Base-by-base conservation (phyloP, 2,329 filamentous ascomycete species). In the Aspergillus luchuensis region DNA sequence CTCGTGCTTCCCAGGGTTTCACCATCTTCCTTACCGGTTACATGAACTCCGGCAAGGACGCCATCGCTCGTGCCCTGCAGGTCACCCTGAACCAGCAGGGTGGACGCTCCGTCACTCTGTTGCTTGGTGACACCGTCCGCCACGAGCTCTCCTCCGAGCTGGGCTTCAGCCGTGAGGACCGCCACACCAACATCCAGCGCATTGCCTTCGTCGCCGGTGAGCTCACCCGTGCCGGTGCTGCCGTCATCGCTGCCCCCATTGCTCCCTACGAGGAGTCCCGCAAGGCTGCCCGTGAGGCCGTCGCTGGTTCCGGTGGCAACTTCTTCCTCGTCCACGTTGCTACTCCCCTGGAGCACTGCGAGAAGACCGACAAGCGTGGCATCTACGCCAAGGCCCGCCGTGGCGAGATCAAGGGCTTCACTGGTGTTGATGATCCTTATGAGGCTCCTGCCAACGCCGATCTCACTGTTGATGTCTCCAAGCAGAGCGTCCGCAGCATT, bases 51-150 rank as follows among this genome's bases (percentile, higher is more conserved):
- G 95, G 95, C 80, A 99, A 99, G 84, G 94, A 98, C 79, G 91
- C 95, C 76, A 91, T 99, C 70, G 95, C 92, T 56, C 91, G 95
- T 70, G 95, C 95, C 45, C 86, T 99, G 63, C 95, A 99, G 81
- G 92, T 97, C 60, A 98, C 94, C 0, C 87, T 99, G 66, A 98
- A 98, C 86, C 94, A 99, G 84, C 93, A 97, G 81, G 93, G 94
- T 67, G 95, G 95, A 62, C 92, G 95, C 61, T 91, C 92, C 65
- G 95, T 98, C 59, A 96, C 93, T 17, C 89, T 99, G 74, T 87
- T 99, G 51, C 87, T 99, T 61, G 95, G 95, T 71, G 95, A 99
- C 81, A 98, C 92, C 6, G 93, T 99, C 66, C 92, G 95, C 71
- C 85, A 87, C 72, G 95, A 98, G 81, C 88, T 99, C 53, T 97